Conservation (phyloP, 192 early-diverging fungal genomes). For the Umbelopsis vinacea region DNA sequence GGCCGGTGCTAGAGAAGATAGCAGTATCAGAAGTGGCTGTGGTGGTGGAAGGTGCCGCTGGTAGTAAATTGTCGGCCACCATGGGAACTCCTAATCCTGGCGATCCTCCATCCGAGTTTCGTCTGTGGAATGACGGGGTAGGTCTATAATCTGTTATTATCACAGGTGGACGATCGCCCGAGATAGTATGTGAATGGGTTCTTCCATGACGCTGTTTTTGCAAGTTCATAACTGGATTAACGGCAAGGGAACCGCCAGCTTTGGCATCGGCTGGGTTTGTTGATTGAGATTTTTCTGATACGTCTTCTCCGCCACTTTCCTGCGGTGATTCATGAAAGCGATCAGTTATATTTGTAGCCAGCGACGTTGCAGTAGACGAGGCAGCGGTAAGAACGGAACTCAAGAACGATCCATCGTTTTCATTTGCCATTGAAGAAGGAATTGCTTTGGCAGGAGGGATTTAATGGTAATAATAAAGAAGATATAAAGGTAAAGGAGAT, state of each 20-base stretch:
- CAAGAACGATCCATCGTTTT: slow-evolving; percentile 1
- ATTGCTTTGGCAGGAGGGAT: neutral
- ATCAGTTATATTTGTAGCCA: slow-evolving; percentile 1
- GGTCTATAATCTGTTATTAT: neutral
- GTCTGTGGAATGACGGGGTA: slow-evolving; percentile 3
- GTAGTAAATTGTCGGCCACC: slow-evolving; percentile 7
- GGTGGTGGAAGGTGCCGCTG: neutral
- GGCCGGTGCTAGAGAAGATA: neutral
- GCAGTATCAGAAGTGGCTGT: neutral
- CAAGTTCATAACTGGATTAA: neutral
- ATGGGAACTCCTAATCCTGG: slow-evolving; percentile 6
- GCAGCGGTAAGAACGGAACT: neutral
- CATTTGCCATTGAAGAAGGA: slow-evolving; percentile 2
- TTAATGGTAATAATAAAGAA: neutral
- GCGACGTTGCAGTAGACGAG: neutral
- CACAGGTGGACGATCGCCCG: slow-evolving; percentile 17
- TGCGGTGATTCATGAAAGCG: neutral
- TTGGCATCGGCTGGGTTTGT: neutral
- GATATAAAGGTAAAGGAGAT: neutral
- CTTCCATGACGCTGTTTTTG: neutral
- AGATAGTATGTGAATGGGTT: slow-evolving; percentile 30
- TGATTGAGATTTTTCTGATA: neutral
- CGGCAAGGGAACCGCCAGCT: neutral
- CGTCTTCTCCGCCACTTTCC: slow-evolving; percentile 2
- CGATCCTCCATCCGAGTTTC: slow-evolving; percentile 39